phyloP scores from a whole-genome alignment of 495 filamentous ascomycete genomes.

The Hypoxylon crocopeplum region DNA sequence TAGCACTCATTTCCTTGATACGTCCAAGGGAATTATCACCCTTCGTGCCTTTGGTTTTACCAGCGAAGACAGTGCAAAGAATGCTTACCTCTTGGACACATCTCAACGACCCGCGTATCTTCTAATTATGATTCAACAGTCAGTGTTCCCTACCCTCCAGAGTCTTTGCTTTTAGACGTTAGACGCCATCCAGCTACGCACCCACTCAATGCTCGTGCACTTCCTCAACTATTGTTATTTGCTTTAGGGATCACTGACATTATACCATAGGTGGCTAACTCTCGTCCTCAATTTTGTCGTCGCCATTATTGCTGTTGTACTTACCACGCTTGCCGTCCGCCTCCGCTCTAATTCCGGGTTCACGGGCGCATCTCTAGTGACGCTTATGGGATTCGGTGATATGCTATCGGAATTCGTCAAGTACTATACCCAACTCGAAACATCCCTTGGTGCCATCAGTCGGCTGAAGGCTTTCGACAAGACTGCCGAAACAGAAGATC shows the following conservation, averaged over 20 bases:
- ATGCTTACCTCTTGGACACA: slow-evolving; percentile 55
- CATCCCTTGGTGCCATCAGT: slow-evolving; percentile 59
- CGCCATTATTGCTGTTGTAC: slow-evolving; percentile 54
- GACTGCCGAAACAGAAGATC: slow-evolving; percentile 42
- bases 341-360: slow-evolving; percentile 55
- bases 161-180: not conserved
- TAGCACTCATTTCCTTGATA: slow-evolving; percentile 60
- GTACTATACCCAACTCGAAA: slow-evolving; percentile 50
- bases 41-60: slow-evolving; percentile 60
- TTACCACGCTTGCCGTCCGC: slow-evolving; percentile 54
- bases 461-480: slow-evolving; percentile 55
- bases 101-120: slow-evolving; percentile 67
- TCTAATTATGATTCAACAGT: slow-evolving; percentile 61
- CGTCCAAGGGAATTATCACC: slow-evolving; percentile 55
- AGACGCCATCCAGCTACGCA: no score
- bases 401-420: slow-evolving; percentile 16
- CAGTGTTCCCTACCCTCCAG: slow-evolving; percentile 3
- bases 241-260: not conserved
- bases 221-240: no score
- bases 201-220: no score
- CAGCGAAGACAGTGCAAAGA: slow-evolving; percentile 54
- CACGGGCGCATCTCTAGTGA: slow-evolving; percentile 59
- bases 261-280: slow-evolving; percentile 50
- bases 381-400: slow-evolving; percentile 37
- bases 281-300: slow-evolving; percentile 60